These are phyloP conservation scores for Polytrichum commune DNA, from an alignment of 225 moss, liverwort and hornwort genomes.

Conservation along the genomic window DNA sequence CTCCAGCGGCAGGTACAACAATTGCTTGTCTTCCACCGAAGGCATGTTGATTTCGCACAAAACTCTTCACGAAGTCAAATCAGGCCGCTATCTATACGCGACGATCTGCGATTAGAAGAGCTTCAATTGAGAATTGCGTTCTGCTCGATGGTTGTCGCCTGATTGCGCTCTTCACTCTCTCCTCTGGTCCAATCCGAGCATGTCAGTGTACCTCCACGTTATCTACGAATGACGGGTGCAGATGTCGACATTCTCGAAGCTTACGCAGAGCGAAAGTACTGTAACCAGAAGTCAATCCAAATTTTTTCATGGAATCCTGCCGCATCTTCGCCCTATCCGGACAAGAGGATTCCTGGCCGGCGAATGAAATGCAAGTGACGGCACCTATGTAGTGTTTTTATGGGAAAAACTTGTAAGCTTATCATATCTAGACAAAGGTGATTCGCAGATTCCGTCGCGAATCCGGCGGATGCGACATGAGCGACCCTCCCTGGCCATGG, in stretches of 20 bases:
- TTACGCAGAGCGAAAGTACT: not conserved
- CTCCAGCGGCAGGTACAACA: conserved; percentile 44
- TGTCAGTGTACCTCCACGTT: not conserved
- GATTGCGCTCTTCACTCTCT: not conserved
- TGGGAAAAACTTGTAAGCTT: not conserved
- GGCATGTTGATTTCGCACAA: conserved; percentile 24
- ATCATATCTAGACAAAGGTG: not conserved
- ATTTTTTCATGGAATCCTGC: conserved; percentile 3
- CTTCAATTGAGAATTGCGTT: not conserved
- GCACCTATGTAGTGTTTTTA: not conserved
- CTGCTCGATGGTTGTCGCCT: not conserved
- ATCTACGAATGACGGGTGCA: conserved; percentile 2
- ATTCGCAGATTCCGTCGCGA: conserved; percentile 2
- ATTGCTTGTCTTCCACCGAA: conserved; percentile 46
- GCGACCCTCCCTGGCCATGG: not conserved
- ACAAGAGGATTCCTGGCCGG: conserved; percentile 7
- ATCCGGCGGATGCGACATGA: not conserved
- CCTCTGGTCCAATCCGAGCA: not conserved
- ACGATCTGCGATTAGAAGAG: not conserved
- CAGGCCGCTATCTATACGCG: conserved; percentile 1
- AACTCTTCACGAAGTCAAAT: not conserved
- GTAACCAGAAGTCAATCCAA: not conserved
- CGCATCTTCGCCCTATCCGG: not conserved
- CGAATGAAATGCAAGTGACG: conserved; percentile 3
- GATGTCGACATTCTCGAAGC: conserved; percentile 1